Evolutionary conservation across 495 filamentous ascomycete species (phyloP).

Genomic region (Neurospora sp.): DNA sequence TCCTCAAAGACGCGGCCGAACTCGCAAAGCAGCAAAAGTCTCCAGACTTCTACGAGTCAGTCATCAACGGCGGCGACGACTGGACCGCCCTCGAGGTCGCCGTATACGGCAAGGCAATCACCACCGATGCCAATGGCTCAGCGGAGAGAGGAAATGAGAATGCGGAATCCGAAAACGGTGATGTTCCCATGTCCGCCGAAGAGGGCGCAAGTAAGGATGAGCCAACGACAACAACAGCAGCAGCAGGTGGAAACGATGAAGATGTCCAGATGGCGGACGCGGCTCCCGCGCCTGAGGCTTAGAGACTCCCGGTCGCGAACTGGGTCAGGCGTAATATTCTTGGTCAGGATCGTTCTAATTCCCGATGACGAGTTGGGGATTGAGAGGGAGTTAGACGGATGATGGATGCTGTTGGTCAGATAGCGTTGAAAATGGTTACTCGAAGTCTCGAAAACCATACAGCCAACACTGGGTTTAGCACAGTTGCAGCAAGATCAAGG

Average conservation of each 20-base stretch:
- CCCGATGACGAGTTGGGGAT: neutral
- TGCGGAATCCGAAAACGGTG: neutral
- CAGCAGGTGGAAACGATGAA: neutral
- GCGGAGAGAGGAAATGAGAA: neutral
- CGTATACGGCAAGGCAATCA: neutral
- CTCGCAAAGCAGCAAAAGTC: slow-evolving; percentile 56
- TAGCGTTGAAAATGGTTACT: neutral
- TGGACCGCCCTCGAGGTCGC: slow-evolving; percentile 31
- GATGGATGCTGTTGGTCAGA: neutral
- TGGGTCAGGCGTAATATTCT: neutral
- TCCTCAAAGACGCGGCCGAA: slow-evolving; percentile 50
- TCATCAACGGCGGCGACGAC: slow-evolving; percentile 58
- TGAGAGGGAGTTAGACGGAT: neutral
- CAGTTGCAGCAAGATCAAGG: slow-evolving; percentile 35
- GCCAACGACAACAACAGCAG: neutral
- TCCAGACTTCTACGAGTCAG: slow-evolving; percentile 53
- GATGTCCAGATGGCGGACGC: neutral
- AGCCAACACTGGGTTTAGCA: neutral
- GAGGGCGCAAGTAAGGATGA: neutral
- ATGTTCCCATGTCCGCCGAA: neutral
- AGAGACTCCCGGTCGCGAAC: neutral
- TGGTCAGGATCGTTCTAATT: neutral
- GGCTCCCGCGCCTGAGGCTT: neutral
- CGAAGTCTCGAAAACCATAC: neutral
- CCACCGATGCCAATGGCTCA: neutral